These are phyloP conservation scores for Psilocybe cyanescens DNA, from an alignment of 768 basidiomycete genomes.

Conservation along the genomic window DNA sequence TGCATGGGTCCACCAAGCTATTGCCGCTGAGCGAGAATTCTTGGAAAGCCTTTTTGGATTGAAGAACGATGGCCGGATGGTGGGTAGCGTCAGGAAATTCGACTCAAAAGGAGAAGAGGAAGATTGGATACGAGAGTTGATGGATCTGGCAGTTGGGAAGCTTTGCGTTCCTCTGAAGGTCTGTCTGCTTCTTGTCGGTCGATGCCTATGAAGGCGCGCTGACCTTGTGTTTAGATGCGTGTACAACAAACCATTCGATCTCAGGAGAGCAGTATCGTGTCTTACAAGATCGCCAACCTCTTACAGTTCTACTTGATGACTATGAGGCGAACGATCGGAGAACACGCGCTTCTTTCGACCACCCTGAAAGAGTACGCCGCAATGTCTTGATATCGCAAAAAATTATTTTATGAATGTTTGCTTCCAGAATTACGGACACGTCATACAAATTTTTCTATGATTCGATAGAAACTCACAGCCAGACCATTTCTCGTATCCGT, in stretches of 20 bases:
- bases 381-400: neutral
- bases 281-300: conserved; percentile 94
- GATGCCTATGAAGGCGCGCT: neutral
- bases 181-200: conserved; percentile 6
- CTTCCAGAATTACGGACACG: conserved; percentile 70
- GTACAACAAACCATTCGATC: conserved; percentile 93
- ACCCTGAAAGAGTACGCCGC: conserved; percentile 77
- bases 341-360: conserved; percentile 74
- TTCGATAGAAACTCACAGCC: conserved; percentile 83
- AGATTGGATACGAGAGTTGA: conserved; percentile 75
- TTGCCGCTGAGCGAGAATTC: conserved; percentile 94
- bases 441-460: conserved; percentile 89
- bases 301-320: conserved; percentile 93
- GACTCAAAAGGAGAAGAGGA: conserved; percentile 64
- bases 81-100: conserved; percentile 68
- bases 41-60: conserved; percentile 86
- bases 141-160: conserved; percentile 84
- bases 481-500: conserved; percentile 56
- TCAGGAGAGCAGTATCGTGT: conserved; percentile 91
- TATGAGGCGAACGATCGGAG: conserved; percentile 91
- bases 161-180: conserved; percentile 91
- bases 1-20: conserved; percentile 96
- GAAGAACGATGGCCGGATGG: conserved; percentile 68
- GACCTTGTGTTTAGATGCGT: conserved; percentile 56
- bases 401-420: neutral